Evolutionary conservation across 148 eudicot species (phyloP), one percentile per base, ranked within the genome.

Genomic region (Simmondsia chinensis): DNA sequence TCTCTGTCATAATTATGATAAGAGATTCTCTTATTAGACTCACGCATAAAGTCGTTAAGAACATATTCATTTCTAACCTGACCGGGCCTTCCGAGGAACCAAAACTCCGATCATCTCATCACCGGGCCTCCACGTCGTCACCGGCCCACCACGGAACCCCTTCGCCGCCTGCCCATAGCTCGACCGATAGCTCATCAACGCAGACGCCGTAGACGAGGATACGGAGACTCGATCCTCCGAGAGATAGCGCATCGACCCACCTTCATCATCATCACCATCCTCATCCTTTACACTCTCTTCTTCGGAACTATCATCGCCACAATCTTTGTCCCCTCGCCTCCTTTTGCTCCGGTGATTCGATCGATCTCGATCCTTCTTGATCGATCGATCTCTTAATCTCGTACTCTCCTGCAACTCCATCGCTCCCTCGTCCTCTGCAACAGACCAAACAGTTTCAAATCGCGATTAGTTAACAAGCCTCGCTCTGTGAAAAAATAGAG

Each of bases 61-160:
- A n/a, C n/a, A n/a, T n/a, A 31, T 3, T 11, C 52, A 33, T 14
- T 46, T 7, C 45, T 47, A 19, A 80, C 88, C 83, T 34, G 88
- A 70, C 1, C 88, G 77, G 51, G 88, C 88, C 54, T 76, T 80
- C 35, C 88, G 64, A 2, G 88, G 88, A n/a, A 80, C 80, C 2
- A 83, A 41, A 39, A 73, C 70, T 1, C 80, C 74, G 12, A 80
- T 80, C 77, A 76, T 65, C 26, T 80, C 83, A 25, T 80, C 83
- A 3, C 75, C 68, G 2, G 83, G 34, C 48, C 68, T 80, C 83
- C 83, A 80, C 1, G 70, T 70, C n/a, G n/a, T n/a, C n/a, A n/a
- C n/a, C 14, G 72, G 69, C 27, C 42, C 64, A 4, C 61, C 65
- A 13, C 63, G 36, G 24, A 50, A 58, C 30, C 60, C 60, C 48